Conservation (phyloP, 2,329 filamentous ascomycete species). For the Aspergillus novoparasiticus region DNA sequence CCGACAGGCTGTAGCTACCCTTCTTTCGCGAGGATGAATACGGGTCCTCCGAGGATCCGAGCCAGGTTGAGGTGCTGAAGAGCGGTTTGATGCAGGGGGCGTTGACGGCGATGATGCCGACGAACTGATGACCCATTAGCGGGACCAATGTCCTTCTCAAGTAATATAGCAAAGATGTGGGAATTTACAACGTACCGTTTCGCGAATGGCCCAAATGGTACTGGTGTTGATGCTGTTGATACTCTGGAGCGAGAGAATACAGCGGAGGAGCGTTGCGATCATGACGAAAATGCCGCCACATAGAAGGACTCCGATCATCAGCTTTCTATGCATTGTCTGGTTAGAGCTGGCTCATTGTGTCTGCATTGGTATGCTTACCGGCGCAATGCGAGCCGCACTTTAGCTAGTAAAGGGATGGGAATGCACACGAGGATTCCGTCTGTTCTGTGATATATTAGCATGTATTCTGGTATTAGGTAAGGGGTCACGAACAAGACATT, state of each 20-base stretch:
- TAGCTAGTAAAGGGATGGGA: slow-evolving; percentile 45
- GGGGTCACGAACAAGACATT: slow-evolving; percentile 37
- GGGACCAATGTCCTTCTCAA: not conserved
- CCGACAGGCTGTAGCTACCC: slow-evolving; percentile 14
- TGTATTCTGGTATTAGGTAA: no score
- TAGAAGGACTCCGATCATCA: slow-evolving; percentile 43
- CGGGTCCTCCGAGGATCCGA: slow-evolving; percentile 15
- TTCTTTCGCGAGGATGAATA: slow-evolving; percentile 7
- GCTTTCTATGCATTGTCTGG: slow-evolving; percentile 28
- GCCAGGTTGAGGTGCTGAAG: slow-evolving; percentile 32
- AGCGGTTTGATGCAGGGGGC: slow-evolving; percentile 46
- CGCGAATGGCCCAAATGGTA: slow-evolving; percentile 49
- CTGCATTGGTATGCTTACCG: slow-evolving; percentile 19
- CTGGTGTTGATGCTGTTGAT: slow-evolving; percentile 42
- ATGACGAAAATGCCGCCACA: slow-evolving; percentile 51
- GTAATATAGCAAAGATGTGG: no score
- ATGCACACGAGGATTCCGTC: slow-evolving; percentile 33
- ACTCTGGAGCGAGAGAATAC: slow-evolving; percentile 40
- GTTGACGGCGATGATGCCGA: slow-evolving; percentile 49
- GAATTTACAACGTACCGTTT: slow-evolving; percentile 35
- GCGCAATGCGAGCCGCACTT: slow-evolving; percentile 40
- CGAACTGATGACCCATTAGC: slow-evolving; percentile 33
- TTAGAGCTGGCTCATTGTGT: not conserved
- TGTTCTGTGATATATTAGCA: slow-evolving; percentile 2
- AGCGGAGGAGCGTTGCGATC: slow-evolving; percentile 46